Evolutionary conservation across 208 protist genomes (phyloP), one percentile per base, ranked within the genome.

Genomic region (Leishmania braziliensis): DNA sequence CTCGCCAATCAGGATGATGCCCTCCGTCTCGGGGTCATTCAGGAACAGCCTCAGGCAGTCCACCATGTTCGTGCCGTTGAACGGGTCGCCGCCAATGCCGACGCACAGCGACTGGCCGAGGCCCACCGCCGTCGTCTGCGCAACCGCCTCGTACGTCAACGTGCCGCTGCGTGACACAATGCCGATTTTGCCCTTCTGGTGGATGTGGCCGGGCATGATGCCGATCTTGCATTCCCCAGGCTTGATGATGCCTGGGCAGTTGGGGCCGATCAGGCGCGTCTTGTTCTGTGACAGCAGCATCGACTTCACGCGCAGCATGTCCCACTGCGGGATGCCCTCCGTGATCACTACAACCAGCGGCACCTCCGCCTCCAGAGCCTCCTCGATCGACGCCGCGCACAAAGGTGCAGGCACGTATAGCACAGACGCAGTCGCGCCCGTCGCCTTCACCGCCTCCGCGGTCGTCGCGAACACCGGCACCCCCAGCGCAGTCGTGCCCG

Each of bases 151-250:
- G 88, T 99, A 99, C 20, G 99, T 99, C 43, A 99, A 93, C n/a
- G 99, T 99, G 80, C 99, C 99, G 66, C 98, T 99, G 80, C 99
- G 92, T 46, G 99, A 99, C 29, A 99, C 99, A 79, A 99, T 96
- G 88, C 99, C 99, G 85, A 99, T 99, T 78, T 98, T 99, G 62
- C 99, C 99, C 81, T 91, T 91, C 84, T 90, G 94, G 94, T 99
- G 99, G 88, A 99, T 99, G 91, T 99, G 97, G 65, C 99, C 99
- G 84, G 99, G 99, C 99, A 99, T 99, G 87, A 99, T 99, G 86
- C 99, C 99, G 86, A 99, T 99, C 89, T 99, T 99, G 95, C 99
- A 99, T 89, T 99, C 98, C 26, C 90, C 98, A 54, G 99, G 99
- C 87, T 97, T 96, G 83, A 99, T 99, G 89, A 99, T 98, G 85